phyloP scores from a whole-genome alignment of 1,139 yeast species.

The Taiozyma onychis region DNA sequence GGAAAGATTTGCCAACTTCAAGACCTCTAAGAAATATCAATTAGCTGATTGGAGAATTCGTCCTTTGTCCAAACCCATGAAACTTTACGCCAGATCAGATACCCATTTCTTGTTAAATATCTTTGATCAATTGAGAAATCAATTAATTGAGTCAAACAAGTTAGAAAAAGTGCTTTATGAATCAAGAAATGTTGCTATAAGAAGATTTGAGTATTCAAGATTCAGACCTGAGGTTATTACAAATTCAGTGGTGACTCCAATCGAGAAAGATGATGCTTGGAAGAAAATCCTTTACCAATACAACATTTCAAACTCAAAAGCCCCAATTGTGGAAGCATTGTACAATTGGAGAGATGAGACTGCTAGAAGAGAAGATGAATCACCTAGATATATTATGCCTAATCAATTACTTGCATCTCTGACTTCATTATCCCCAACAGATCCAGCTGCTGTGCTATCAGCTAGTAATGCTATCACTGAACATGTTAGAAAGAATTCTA shows the following conservation, averaged over 20 bases:
- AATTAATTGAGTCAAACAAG: constrained; percentile 46
- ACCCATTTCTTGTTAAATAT: constrained; percentile 86
- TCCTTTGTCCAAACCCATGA: constrained; percentile 75
- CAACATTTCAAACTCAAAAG: constrained; percentile 53
- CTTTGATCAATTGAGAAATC: constrained; percentile 67
- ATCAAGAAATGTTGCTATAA: constrained; percentile 74
- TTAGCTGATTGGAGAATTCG: constrained; percentile 95
- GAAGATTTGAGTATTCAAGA: constrained; percentile 73
- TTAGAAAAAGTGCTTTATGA: constrained; percentile 62
- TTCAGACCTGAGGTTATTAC: constrained; percentile 45
- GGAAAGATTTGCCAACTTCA: constrained; percentile 75
- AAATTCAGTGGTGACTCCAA: constrained; percentile 40
- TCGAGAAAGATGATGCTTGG: constrained; percentile 53
- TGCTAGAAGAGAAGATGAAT: constrained; percentile 80
- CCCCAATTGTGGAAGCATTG: constrained; percentile 52
- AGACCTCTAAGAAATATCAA: constrained; percentile 91
- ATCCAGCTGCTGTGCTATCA: constrained; percentile 49
- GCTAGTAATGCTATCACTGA: constrained; percentile 47
- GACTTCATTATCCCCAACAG: constrained; percentile 52
- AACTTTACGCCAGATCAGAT: constrained; percentile 88
- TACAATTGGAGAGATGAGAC: constrained; percentile 78
- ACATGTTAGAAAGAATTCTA: constrained; percentile 51
- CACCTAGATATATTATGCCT: constrained; percentile 77
- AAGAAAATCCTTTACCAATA: constrained; percentile 55
- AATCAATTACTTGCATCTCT: constrained; percentile 69